Percentiles rank a stretch among this genome's conserved stretches.
These are phyloP conservation scores for Alternaria sp. DNA, from an alignment of 2,329 filamentous ascomycete species.

Conservation along the genomic window DNA sequence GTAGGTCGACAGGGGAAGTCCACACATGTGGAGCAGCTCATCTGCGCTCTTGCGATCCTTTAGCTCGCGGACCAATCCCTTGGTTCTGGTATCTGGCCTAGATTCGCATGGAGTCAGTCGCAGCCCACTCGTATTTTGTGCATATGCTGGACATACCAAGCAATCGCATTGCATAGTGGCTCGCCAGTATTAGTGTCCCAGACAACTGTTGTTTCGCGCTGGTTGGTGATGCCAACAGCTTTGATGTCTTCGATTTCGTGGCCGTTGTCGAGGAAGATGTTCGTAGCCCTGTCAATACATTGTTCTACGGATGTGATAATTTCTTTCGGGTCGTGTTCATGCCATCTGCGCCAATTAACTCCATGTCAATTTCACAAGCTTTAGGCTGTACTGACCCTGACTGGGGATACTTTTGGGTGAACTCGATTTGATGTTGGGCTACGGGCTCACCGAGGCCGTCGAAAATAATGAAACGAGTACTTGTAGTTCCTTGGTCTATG, in stretches of 20 bases:
- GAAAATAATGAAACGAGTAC: conserved; percentile 89
- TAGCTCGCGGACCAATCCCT: conserved; percentile 77
- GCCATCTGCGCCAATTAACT: conserved; percentile 68
- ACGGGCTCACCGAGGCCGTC: conserved; percentile 79
- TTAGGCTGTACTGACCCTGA: conserved; percentile 71
- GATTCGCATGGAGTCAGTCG: conserved; percentile 12
- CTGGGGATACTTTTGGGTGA: conserved; percentile 82
- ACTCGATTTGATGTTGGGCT: conserved; percentile 85
- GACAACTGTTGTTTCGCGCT: conserved; percentile 85
- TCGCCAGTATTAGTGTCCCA: conserved; percentile 85
- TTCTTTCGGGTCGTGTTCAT: conserved; percentile 85
- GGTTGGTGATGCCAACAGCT: conserved; percentile 86
- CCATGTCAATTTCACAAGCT: background rate
- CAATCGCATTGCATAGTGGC: conserved; percentile 83
- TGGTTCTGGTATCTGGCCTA: conserved; percentile 78
- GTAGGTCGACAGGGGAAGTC: conserved; percentile 86
- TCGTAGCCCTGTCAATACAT: conserved; percentile 80
- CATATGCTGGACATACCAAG: conserved; percentile 63
- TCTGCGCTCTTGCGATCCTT: conserved; percentile 73
- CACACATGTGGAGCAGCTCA: conserved; percentile 73
- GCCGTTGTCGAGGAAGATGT: conserved; percentile 74
- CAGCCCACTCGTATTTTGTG: background rate
- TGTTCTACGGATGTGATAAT: conserved; percentile 77
- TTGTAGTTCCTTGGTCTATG: conserved; percentile 91
- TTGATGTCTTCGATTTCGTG: conserved; percentile 73